phyloP scores from a whole-genome alignment of 768 basidiomycete genomes.

The Trametes punicea region DNA sequence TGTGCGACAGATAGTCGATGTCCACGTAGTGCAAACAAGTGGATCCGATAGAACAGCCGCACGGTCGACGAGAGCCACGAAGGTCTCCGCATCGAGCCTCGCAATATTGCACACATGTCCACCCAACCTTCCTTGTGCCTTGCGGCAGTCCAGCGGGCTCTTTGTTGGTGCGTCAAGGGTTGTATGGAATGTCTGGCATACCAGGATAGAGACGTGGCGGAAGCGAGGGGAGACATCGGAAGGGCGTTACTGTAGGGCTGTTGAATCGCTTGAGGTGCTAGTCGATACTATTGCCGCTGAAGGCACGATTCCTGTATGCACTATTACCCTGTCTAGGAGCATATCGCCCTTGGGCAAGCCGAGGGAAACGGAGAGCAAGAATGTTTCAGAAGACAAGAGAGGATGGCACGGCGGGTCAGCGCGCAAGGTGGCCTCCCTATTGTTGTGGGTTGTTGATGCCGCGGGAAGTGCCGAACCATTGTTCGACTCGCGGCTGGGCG shows the following conservation, averaged over 20 bases:
- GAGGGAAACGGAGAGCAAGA: neutral
- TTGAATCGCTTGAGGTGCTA: too few species aligned
- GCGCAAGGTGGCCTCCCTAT: neutral
- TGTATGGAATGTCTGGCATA: neutral
- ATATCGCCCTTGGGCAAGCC: too few species aligned
- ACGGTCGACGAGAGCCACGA: neutral
- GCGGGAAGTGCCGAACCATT: slow-evolving; percentile 13
- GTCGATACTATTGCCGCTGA: too few species aligned
- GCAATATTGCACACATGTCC: slow-evolving; percentile 17
- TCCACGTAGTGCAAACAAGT: neutral
- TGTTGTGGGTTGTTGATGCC: slow-evolving; percentile 17
- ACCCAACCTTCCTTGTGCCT: slow-evolving; percentile 15
- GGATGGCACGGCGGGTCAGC: neutral
- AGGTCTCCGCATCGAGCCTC: neutral
- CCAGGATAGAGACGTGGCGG: neutral
- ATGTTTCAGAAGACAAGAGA: neutral
- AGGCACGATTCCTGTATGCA: too few species aligned
- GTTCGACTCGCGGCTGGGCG: slow-evolving; percentile 2
- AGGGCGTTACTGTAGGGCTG: too few species aligned
- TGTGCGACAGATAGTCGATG: slow-evolving; percentile 12
- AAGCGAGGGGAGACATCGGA: too few species aligned
- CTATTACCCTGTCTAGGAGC: too few species aligned
- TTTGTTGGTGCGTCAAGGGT: slow-evolving; percentile 11
- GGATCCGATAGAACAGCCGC: slow-evolving; percentile 15
- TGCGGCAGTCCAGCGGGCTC: slow-evolving; percentile 19